phyloP scores from a whole-genome alignment of 768 basidiomycete species.

The Chalciporus piperatus region DNA sequence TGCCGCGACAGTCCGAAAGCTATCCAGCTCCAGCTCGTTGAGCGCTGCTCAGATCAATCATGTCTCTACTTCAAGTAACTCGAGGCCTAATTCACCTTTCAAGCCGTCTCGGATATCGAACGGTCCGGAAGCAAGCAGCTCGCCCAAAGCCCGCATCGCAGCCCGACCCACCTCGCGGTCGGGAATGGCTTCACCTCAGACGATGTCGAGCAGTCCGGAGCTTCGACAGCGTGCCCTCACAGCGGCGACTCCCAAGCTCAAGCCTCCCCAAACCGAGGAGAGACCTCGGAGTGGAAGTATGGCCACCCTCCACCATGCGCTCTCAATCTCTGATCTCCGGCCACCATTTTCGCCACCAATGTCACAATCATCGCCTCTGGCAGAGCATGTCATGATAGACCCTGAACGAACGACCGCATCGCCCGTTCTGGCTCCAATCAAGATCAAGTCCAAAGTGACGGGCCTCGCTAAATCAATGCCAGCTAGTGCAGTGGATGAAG shows the following conservation, averaged over 20 bases:
- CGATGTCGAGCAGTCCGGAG: conserved; percentile 17
- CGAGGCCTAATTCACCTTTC: conserved; percentile 40
- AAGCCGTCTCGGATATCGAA: conserved; percentile 38
- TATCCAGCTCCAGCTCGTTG: conserved; percentile 22
- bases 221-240: conserved; percentile 33
- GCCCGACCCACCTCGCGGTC: conserved; percentile 32
- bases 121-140: conserved; percentile 22
- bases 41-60: conserved; percentile 12
- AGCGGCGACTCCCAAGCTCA: conserved; percentile 20
- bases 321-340: conserved; percentile 21
- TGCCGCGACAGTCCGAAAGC: conserved; percentile 41
- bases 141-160: conserved; percentile 25
- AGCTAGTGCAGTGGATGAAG: conserved; percentile 21
- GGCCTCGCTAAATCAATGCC: conserved; percentile 38
- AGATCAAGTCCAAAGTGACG: conserved; percentile 64
- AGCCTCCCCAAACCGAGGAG: conserved; percentile 30
- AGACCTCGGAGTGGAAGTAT: conserved; percentile 33
- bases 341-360: conserved; percentile 11
- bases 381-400: conserved; percentile 11
- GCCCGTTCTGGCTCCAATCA: conserved; percentile 25
- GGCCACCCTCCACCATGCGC: conserved; percentile 23
- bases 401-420: conserved; percentile 14
- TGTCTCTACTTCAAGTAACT: conserved; percentile 39
- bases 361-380: conserved; percentile 16
- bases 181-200: conserved; percentile 4